Percentiles rank a stretch among this genome's conserved stretches.
Evolutionary conservation across 306 rosid genomes (phyloP).

Genomic region (Cicer judaicum): DNA sequence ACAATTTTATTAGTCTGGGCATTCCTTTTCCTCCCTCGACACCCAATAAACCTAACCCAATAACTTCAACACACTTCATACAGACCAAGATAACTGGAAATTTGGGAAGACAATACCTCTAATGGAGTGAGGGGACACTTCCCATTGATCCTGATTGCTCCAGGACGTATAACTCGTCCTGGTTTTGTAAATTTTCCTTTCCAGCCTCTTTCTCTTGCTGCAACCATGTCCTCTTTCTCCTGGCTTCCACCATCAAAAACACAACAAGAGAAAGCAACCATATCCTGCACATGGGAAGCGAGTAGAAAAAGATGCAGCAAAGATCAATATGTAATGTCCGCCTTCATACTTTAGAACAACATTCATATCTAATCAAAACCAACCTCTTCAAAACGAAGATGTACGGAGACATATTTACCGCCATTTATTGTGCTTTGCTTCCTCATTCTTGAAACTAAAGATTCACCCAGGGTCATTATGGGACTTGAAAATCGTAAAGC

Average conservation of each 20-base stretch:
- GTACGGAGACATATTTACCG: constrained; percentile 90
- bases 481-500: constrained; percentile 83
- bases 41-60: not conserved
- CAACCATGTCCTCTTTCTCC: constrained; percentile 85
- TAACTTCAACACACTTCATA: not conserved
- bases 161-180: constrained; percentile 95
- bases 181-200: constrained; percentile 95
- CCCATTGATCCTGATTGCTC: constrained; percentile 89
- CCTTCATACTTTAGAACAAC: constrained; percentile 2
- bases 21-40: constrained; percentile 1
- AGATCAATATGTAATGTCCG: constrained; percentile 30
- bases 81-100: not conserved
- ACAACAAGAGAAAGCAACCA: constrained; percentile 99
- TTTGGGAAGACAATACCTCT: constrained; percentile 64
- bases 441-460: constrained; percentile 84
- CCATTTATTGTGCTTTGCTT: constrained; percentile 72
- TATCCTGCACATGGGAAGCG: constrained; percentile 67
- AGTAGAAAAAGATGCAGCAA: constrained; percentile 37
- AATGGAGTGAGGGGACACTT: constrained; percentile 98
- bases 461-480: constrained; percentile 69
- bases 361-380: constrained; percentile 43
- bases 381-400: constrained; percentile 99
- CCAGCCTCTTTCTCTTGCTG: constrained; percentile 99
- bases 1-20: not conserved
- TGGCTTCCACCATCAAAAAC: constrained; percentile 85